Conservation (phyloP, 2,329 filamentous ascomycete species). For the Cladosporium sp. region DNA sequence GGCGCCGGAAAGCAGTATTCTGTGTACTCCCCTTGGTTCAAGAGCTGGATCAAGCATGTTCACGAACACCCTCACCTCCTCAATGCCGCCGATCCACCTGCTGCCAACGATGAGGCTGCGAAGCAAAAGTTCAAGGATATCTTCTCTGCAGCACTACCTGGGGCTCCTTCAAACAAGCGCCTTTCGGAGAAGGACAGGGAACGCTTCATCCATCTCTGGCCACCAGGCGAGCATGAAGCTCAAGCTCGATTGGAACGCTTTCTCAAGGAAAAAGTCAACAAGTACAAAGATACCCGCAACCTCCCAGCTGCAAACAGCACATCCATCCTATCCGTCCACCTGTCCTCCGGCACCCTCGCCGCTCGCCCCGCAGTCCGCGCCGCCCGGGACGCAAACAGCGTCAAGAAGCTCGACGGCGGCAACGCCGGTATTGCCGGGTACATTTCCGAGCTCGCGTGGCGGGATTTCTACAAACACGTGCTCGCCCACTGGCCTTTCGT, state of each 20-base stretch:
- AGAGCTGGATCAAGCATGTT: constrained; percentile 69
- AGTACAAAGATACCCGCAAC: constrained; percentile 64
- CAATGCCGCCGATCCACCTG: constrained; percentile 55
- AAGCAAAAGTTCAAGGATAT: constrained; percentile 49
- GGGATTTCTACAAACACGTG: constrained; percentile 86
- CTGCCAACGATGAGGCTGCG: constrained; percentile 49
- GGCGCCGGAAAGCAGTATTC: constrained; percentile 74
- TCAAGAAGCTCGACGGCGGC: constrained; percentile 61
- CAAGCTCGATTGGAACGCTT: constrained; percentile 61
- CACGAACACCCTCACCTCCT: constrained; percentile 66
- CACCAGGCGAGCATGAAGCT: constrained; percentile 72
- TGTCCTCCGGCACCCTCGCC: constrained; percentile 65
- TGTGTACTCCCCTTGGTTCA: constrained; percentile 80
- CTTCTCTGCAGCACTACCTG: constrained; percentile 60
- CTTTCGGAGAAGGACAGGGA: constrained; percentile 57
- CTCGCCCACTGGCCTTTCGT: constrained; percentile 81
- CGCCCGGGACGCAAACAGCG: constrained; percentile 60
- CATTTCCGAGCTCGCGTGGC: constrained; percentile 82
- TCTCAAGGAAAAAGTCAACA: constrained; percentile 57
- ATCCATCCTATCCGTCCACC: constrained; percentile 67
- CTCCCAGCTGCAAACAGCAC: constrained; percentile 61
- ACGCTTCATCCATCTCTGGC: constrained; percentile 60
- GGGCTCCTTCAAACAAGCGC: constrained; percentile 59
- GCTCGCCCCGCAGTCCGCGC: constrained; percentile 62
- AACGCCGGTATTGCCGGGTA: constrained; percentile 64